Evolutionary conservation across 352 stramenopile species (phyloP), one percentile per base, ranked within the genome.

Genomic region (Globisporangium acanthophoron): DNA sequence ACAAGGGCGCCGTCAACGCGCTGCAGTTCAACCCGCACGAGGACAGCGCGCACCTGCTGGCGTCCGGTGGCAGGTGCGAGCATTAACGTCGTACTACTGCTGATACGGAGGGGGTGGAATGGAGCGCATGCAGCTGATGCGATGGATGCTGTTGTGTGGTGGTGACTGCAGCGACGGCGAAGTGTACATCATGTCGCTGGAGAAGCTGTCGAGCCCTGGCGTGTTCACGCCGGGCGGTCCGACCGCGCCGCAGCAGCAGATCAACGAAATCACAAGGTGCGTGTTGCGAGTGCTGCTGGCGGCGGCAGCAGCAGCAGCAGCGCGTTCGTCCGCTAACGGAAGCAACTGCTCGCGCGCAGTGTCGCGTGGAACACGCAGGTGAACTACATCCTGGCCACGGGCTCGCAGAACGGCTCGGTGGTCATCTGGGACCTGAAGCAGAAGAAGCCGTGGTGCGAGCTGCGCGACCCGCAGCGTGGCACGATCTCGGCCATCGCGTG

Each of bases 331-430:
- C 12, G 35, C 35, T 43, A 43, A 43, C 37, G 35, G 7, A 15
- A 40, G 11, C 0, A 40, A 40, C 12, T 13, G 50, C 64, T 11
- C 15, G 41, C 0, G 37, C 48, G 15, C 18, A 92, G 85, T 60
- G 80, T 99, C 24, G 88, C 96, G 4, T 99, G 97, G 97, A 99
- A 99, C 73, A 97, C 96, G 24, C 89, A 97, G 67, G 96, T 99
- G 29, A 89, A 96, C 56, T 98, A 99, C 74, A 99, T 99, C 69
- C 63, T 99, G 16, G 96, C 96, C 20, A 98, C 93, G 15, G 92
- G 92, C 15, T 90, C 90, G 52, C 80, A 94, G 65, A 97, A 98
- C 77, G 97, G 97, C 21, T 90, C 85, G 11, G 92, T 97, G 13
- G 86, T 97, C 35, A 92, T 99, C 46, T 99, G 97, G 97, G 97